Conservation (phyloP, 139 green algal genomes). For the Nannochloris sp. region DNA sequence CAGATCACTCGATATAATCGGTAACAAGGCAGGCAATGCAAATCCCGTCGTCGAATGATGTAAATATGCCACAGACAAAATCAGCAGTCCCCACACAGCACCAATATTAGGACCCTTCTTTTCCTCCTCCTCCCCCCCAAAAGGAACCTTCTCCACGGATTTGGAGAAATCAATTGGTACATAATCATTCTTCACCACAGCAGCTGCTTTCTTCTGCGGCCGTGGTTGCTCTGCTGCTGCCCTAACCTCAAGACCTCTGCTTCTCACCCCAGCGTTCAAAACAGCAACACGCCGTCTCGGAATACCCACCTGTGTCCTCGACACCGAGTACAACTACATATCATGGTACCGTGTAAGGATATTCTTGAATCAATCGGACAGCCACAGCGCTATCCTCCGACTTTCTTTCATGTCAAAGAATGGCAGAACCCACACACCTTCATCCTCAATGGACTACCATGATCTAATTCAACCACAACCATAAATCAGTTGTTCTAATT, state of each 20-base stretch:
- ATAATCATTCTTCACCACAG: not conserved
- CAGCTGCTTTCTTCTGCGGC: not conserved
- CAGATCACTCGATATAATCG: constrained; percentile 68
- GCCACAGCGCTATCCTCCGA: not conserved
- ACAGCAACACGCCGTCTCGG: not conserved
- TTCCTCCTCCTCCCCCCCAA: not conserved
- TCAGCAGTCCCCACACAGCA: constrained; percentile 59
- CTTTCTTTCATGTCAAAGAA: not conserved
- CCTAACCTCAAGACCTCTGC: not conserved
- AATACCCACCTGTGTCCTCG: too few relatives aligned
- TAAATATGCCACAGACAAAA: constrained; percentile 68
- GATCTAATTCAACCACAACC: too few relatives aligned
- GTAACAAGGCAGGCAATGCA: constrained; percentile 69
- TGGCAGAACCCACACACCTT: too few relatives aligned
- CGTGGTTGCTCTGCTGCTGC: not conserved
- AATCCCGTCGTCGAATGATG: constrained; percentile 71
- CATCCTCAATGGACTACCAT: too few relatives aligned
- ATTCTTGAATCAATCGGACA: not conserved
- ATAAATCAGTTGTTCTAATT: too few relatives aligned
- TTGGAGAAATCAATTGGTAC: not conserved
- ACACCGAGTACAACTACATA: too few relatives aligned
- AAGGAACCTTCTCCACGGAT: not conserved
- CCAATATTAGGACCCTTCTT: constrained; percentile 18
- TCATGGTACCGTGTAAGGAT: too few relatives aligned
- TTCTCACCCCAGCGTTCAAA: not conserved